Conservation (phyloP, 148 eudicot genomes). For the Gaultheria prostrata region DNA sequence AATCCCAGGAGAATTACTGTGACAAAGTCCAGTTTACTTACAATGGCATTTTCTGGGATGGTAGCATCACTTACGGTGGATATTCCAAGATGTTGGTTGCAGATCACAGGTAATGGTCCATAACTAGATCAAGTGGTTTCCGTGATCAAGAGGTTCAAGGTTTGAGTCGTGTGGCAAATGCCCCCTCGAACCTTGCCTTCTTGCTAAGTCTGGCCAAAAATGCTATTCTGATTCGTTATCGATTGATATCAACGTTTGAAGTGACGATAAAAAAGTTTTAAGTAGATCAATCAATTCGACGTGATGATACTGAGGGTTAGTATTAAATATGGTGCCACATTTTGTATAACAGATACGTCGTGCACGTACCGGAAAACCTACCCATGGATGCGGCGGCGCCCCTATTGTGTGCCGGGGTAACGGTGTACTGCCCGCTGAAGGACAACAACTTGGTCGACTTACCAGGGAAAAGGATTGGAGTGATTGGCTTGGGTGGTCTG, state of each 20-base stretch:
- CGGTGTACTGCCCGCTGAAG: conserved; percentile 75
- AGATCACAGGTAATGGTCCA: conserved; percentile 62
- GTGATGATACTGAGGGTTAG: no score
- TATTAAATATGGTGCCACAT: no score
- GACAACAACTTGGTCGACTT: conserved; percentile 54
- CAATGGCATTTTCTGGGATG: conserved; percentile 95
- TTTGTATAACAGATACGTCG: conserved; percentile 52
- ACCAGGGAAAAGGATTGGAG: conserved; percentile 54
- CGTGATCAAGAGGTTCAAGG: no score
- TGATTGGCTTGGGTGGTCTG: conserved; percentile 81
- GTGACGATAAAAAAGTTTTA: no score
- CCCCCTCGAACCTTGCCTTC: no score
- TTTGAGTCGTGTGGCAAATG: no score
- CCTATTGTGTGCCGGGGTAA: conserved; percentile 79
- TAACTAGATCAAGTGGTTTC: no score
- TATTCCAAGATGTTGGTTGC: conserved; percentile 85
- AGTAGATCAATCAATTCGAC: no score
- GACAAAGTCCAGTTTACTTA: conserved; percentile 66
- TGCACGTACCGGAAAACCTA: conserved; percentile 60
- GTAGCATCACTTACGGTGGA: conserved; percentile 89
- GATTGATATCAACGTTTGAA: no score
- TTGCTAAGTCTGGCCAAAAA: no score
- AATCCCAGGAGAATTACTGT: conserved; percentile 73
- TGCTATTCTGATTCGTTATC: no score
- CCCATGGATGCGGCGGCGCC: conserved; percentile 90